Base-by-base conservation (phyloP, 768 basidiomycete genomes). In the Termitomyces sp. region DNA sequence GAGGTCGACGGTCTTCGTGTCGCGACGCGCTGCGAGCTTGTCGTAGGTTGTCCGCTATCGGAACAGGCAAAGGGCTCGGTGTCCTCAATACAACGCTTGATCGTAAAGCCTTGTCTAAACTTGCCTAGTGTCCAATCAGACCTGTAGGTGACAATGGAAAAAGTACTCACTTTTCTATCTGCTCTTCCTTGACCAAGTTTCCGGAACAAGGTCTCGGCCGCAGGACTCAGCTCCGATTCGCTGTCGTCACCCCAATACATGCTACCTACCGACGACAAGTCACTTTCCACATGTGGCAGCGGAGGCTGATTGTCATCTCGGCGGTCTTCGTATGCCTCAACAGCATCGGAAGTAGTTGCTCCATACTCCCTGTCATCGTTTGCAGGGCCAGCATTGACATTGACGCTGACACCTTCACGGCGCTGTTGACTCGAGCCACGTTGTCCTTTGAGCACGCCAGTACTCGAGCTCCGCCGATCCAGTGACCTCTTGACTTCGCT, bases 321-420 rank as follows among this genome's bases (percentile, higher is more conserved):
- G 3, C 28, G 20, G 16, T 45, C 58, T 38, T 68, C 66, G 35
- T 66, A 66, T 11, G 69, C 63, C 44, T 70, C 75, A 18, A 79
- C 77, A 13, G 78, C 79, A 9, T 74, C 72, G 3, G 82, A 2
- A 78, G 73, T 5, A 76, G 77, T 50, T 4, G 85, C 81, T 6
- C 84, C 85, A 63, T 84, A 80, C n/a, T 79, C 82, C 62, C 74
- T 73, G 46, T 80, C 73, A 64, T 84, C 80, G 15, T 78, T 75
- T 46, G 78, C 77, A 36, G 81, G 79, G 16, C 76, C 77, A 42
- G 73, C 68, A 20, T 69, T 66, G n/a, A 48, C 48, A 18, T 45
- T 46, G 36, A 20, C n/a, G 18, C 6, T 35, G 36, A 13, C 16
- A 28, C 38, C 40, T 20, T 61, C 61, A 46, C 50, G 56, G 36